Base-by-base conservation (phyloP, 257 asterid species). In the Solanum medicagineum region DNA sequence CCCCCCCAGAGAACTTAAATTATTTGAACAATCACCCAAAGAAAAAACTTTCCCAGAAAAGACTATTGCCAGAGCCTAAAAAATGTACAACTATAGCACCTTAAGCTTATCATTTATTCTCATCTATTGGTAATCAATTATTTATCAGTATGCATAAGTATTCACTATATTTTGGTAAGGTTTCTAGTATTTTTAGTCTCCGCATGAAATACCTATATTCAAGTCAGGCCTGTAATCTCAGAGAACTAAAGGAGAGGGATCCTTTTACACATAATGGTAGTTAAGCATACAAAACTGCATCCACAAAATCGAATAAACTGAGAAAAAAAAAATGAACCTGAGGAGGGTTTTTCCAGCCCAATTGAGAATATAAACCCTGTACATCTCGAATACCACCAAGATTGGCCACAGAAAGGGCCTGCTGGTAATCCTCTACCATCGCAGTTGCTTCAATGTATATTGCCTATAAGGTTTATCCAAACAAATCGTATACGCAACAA, bases 371-470 rank as follows among this genome's bases (percentile, higher is more conserved):
- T 86, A 90, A 40, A 65, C 97, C 94, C 87, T 93, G 95, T 54
- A 90, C 53, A 70, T 70, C 79, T 19, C 79, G 45, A 45, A 70
- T 70, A 70, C 79, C 79, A 70, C 79, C 79, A n/a, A 40, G 79
- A 70, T 40, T 70, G 7, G 79, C 79, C 82, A 92, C 91, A 2
- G 99, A 93, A 88, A 90, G 90, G 26, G 97, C 94, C 88, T 94
- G 98, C 88, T 95, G 98, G 87, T 91, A 92, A 91, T 95, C 99
- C 91, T 96, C 99, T 89, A 96, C 94, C 99, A 96, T 94, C 71
- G 98, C 92, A 83, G 89, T 90, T n/a, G 97, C 95, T 90, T 96
- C 99, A 29, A 92, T 85, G 89, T 96, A 95, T 85, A 96, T 88
- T 80, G 98, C 97, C 99, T 96, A 90, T 20, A 36, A 81, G 84